Evolutionary conservation across 2,329 filamentous ascomycete genomes (phyloP).

Genomic region (Aspergillus fumigatus): DNA sequence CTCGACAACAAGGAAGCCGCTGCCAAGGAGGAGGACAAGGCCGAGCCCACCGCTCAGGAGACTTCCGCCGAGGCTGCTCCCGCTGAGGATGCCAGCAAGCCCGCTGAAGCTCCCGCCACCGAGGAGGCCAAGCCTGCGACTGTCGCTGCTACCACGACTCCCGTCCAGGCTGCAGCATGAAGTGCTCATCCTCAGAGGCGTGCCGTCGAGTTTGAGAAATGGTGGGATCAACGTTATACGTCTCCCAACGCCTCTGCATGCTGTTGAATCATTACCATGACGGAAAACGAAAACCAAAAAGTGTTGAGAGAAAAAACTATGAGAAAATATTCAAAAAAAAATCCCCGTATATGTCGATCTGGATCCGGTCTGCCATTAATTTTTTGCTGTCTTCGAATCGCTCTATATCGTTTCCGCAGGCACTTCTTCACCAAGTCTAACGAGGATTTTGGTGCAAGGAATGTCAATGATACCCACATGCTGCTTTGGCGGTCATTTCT

Average conservation of each 20-base stretch:
- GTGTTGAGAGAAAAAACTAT: not conserved
- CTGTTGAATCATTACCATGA: conserved; percentile 15
- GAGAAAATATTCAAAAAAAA: conserved; percentile 4
- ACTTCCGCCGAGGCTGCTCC: conserved; percentile 20
- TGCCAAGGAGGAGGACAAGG: conserved; percentile 27
- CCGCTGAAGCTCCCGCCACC: conserved; percentile 21
- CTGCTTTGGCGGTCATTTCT: conserved; percentile 25
- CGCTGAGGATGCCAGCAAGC: conserved; percentile 24
- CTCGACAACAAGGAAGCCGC: conserved; percentile 35
- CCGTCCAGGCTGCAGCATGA: conserved; percentile 43
- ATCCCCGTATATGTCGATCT: conserved; percentile 7
- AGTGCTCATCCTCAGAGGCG: conserved; percentile 28
- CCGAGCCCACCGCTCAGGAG: conserved; percentile 25
- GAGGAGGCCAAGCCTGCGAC: conserved; percentile 33
- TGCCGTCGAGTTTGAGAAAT: conserved; percentile 38
- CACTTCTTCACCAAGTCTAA: conserved; percentile 13
- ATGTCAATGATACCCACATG: conserved; percentile 30
- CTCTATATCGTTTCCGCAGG: conserved; percentile 23
- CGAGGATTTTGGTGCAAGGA: conserved; percentile 11
- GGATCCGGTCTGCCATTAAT: conserved; percentile 9
- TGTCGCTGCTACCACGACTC: conserved; percentile 28
- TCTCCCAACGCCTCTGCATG: conserved; percentile 22
- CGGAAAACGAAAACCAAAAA: conserved; percentile 6
- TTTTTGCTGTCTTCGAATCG: conserved; percentile 12
- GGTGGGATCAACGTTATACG: conserved; percentile 35